A percentile compares a stretch with the other conserved stretches of the same genome.
Evolutionary conservation across 345 rosid species (phyloP).

Genomic region (Passiflora organensis): DNA sequence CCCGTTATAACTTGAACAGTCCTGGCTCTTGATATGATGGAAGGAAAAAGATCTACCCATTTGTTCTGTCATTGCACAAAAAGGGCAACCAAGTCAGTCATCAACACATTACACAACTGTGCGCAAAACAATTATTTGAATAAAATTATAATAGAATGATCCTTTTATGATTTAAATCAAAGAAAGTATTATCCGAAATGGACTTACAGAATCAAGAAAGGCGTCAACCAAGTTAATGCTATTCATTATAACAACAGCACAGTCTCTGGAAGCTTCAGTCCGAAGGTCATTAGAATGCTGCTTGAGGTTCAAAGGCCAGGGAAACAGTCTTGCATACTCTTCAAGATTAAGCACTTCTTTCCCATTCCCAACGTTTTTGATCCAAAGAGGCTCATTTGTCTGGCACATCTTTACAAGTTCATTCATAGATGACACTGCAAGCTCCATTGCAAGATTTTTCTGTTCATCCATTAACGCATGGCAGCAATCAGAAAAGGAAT

Average conservation of each 20-base stretch:
- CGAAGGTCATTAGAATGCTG: conserved; percentile 36
- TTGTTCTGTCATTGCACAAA: conserved; percentile 42
- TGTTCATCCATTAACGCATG: conserved; percentile 59
- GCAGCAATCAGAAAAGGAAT: conserved; percentile 27
- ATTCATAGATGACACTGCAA: conserved; percentile 60
- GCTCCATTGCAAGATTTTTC: conserved; percentile 57
- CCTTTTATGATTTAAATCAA: neutral
- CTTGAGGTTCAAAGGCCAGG: conserved; percentile 49
- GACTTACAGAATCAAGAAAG: conserved; percentile 73
- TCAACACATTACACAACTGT: neutral
- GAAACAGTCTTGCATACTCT: conserved; percentile 62
- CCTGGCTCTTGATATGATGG: conserved; percentile 84
- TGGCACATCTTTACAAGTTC: conserved; percentile 70
- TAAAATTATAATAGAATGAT: no score
- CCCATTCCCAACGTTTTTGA: conserved; percentile 28
- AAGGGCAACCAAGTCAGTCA: neutral
- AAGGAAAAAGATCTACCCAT: conserved; percentile 87
- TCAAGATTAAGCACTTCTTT: conserved; percentile 50
- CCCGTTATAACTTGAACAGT: conserved; percentile 60
- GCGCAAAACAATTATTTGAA: no score
- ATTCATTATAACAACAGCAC: conserved; percentile 82
- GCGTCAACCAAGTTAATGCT: conserved; percentile 74
- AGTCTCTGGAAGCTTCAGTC: conserved; percentile 69
- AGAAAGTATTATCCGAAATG: neutral
- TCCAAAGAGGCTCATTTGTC: conserved; percentile 65